Evolutionary conservation across 768 basidiomycete species (phyloP).

Genomic region (Exidia glandulosa): DNA sequence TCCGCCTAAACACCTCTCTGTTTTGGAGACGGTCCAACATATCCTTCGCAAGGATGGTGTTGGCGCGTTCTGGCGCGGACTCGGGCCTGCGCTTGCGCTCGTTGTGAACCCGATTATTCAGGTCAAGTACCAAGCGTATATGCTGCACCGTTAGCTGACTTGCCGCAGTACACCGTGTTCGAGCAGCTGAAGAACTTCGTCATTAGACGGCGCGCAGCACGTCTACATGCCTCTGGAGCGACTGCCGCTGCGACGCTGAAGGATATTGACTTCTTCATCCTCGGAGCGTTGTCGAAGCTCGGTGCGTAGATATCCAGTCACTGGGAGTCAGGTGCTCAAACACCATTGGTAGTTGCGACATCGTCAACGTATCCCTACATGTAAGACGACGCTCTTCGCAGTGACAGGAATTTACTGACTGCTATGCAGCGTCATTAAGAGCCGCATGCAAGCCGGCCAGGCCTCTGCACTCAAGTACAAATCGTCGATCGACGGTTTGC

Average conservation of each 20-base stretch:
- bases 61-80: constrained; percentile 83
- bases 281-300: constrained; percentile 91
- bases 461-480: constrained; percentile 57
- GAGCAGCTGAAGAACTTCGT: constrained; percentile 89
- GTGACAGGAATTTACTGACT: not conserved
- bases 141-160: not conserved
- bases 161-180: constrained; percentile 74
- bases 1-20: constrained; percentile 40
- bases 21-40: constrained; percentile 52
- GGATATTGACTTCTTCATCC: constrained; percentile 86
- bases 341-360: constrained; percentile 37
- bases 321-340: not conserved
- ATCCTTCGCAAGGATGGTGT: constrained; percentile 67
- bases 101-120: constrained; percentile 92
- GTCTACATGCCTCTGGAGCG: constrained; percentile 33
- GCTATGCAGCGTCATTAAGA: constrained; percentile 51
- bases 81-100: constrained; percentile 86
- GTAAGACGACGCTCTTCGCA: constrained; percentile 25
- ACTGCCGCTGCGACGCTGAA: constrained; percentile 40
- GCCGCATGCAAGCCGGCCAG: constrained; percentile 66
- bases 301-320: no score
- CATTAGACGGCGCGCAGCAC: constrained; percentile 47
- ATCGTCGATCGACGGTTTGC: constrained; percentile 66
- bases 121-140: constrained; percentile 11
- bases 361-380: constrained; percentile 64